Evolutionary conservation across 2,329 filamentous ascomycete genomes (phyloP).

Genomic region (Podosphaera xanthii): DNA sequence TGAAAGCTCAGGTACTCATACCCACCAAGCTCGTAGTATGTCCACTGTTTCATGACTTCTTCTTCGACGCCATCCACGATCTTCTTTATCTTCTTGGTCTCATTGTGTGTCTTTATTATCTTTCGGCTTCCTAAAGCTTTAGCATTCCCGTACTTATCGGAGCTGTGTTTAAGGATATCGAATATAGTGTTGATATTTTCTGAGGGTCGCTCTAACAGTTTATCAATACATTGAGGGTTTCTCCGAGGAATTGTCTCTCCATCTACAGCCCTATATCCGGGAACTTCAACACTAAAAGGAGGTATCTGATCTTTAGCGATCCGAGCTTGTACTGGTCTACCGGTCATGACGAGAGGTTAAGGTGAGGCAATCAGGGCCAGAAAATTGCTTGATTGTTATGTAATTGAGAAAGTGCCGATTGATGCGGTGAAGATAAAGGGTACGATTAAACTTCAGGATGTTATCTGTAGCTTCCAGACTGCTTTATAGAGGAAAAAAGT

Average conservation of each 20-base stretch:
- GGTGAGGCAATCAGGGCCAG: no score
- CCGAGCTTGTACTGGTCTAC: constrained; percentile 14
- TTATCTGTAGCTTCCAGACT: no score
- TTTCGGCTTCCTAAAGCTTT: constrained; percentile 47
- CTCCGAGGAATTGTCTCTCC: constrained; percentile 51
- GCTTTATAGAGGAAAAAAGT: no score
- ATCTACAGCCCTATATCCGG: constrained; percentile 31
- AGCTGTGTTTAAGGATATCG: constrained; percentile 49
- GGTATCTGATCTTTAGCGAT: constrained; percentile 19
- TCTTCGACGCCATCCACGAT: constrained; percentile 57
- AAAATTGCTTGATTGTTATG: no score
- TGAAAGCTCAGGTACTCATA: constrained; percentile 60
- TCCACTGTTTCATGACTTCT: constrained; percentile 72
- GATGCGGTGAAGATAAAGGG: no score
- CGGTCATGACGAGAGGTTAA: constrained; percentile 10
- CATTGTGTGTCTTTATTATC: constrained; percentile 53
- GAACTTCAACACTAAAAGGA: constrained; percentile 38
- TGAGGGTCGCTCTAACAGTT: constrained; percentile 29
- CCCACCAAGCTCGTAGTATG: constrained; percentile 60
- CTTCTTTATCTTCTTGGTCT: constrained; percentile 81
- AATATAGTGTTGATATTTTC: constrained; percentile 45
- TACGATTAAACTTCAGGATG: no score
- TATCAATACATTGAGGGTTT: constrained; percentile 32
- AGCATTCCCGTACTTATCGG: constrained; percentile 39
- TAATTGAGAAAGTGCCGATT: no score